Conservation (phyloP, 2,329 filamentous ascomycete genomes). For the Pseudogymnoascus sp. region DNA sequence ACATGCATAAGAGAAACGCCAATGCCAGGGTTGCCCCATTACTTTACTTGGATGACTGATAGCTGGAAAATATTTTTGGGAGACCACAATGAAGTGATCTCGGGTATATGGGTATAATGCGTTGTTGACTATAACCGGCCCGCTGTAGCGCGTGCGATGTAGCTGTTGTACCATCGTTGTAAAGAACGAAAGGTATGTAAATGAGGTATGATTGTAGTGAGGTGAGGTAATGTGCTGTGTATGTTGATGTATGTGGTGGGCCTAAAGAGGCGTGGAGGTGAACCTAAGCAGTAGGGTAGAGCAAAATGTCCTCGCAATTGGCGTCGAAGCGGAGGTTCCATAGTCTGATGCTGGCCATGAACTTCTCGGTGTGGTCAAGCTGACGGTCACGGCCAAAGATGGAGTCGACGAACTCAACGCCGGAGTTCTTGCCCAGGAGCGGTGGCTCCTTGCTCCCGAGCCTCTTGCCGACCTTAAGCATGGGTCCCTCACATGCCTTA, state of each 20-base stretch:
- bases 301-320: slow-evolving; percentile 87
- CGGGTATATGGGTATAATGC: slow-evolving; percentile 9
- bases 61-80: slow-evolving; percentile 8
- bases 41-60: slow-evolving; percentile 7
- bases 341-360: slow-evolving; percentile 80
- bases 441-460: slow-evolving; percentile 47
- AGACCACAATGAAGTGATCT: slow-evolving; percentile 2
- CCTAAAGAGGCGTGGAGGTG: not conserved
- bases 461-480: slow-evolving; percentile 85
- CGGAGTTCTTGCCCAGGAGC: slow-evolving; percentile 77
- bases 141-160: slow-evolving; percentile 3
- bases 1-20: slow-evolving; percentile 8
- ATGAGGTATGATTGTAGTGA: not conserved
- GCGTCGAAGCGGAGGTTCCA: slow-evolving; percentile 94
- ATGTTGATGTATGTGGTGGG: not conserved
- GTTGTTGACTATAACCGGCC: slow-evolving; percentile 5
- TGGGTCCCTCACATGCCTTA: slow-evolving; percentile 86
- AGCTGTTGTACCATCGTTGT: slow-evolving; percentile 1
- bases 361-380: slow-evolving; percentile 80
- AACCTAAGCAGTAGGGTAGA: slow-evolving; percentile 9
- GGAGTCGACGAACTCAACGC: slow-evolving; percentile 90
- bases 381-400: slow-evolving; percentile 90
- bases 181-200: not conserved
- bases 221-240: not conserved
- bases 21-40: slow-evolving; percentile 6